Percentiles rank a stretch among this genome's conserved stretches.
These are phyloP conservation scores for Elaeis oleifera DNA, from an alignment of 202 grass and related monocot species.

Conservation along the genomic window DNA sequence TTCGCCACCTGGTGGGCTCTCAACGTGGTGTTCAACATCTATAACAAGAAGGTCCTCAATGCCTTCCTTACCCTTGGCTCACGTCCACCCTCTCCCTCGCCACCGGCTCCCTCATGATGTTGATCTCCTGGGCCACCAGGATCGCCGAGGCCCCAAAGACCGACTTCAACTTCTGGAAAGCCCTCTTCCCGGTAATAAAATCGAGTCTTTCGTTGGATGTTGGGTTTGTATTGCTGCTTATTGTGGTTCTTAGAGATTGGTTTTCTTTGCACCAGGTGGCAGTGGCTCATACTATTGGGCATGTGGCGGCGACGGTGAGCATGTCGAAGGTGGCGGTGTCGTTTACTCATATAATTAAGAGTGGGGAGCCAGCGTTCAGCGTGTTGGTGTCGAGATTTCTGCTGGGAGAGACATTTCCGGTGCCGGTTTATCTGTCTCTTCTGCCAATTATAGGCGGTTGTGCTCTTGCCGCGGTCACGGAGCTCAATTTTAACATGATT, in stretches of 20 bases:
- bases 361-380: slow-evolving; percentile 85
- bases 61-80: slow-evolving; percentile 90
- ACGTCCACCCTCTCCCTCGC: slow-evolving; percentile 78
- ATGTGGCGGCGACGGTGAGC: slow-evolving; percentile 83
- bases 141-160: slow-evolving; percentile 74
- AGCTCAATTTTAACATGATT: slow-evolving; percentile 83
- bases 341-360: slow-evolving; percentile 96
- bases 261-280: slow-evolving; percentile 51
- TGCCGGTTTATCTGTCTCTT: slow-evolving; percentile 74
- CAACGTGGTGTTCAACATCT: slow-evolving; percentile 94
- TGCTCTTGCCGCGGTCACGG: slow-evolving; percentile 65
- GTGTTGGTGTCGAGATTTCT: slow-evolving; percentile 75
- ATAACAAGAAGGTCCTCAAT: slow-evolving; percentile 93
- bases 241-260: slow-evolving; percentile 9
- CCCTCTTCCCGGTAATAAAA: slow-evolving; percentile 63
- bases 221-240: not conserved
- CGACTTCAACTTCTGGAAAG: slow-evolving; percentile 78
- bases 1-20: slow-evolving; percentile 89
- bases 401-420: slow-evolving; percentile 74
- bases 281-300: slow-evolving; percentile 78
- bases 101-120: slow-evolving; percentile 68
- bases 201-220: not conserved
- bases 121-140: slow-evolving; percentile 64
- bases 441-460: slow-evolving; percentile 85
- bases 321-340: slow-evolving; percentile 95